These are phyloP conservation scores for Spiraea crenata DNA, from an alignment of 331 rosid species.

Conservation along the genomic window DNA sequence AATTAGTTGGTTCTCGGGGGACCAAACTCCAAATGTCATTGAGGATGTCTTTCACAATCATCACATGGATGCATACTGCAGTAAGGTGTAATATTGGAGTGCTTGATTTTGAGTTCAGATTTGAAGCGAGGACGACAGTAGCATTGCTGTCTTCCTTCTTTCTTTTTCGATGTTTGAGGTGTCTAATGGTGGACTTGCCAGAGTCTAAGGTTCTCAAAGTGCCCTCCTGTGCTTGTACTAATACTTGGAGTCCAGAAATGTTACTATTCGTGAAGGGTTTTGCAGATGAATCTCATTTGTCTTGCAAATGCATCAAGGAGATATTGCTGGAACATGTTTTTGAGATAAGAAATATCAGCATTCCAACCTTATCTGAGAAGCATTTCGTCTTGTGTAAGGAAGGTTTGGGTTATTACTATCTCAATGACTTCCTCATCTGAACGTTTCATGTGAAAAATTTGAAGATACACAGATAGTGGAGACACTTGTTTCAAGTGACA, in stretches of 20 bases:
- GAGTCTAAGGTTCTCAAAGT: not conserved
- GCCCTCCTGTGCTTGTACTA: not conserved
- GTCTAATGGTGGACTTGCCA: not conserved
- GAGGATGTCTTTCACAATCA: not conserved
- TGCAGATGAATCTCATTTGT: conserved; percentile 2
- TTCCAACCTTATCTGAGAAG: not conserved
- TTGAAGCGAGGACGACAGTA: not conserved
- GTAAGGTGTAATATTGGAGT: conserved; percentile 1
- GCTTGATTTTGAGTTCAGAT: not conserved
- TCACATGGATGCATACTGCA: not conserved
- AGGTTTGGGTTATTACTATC: not conserved
- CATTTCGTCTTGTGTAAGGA: not conserved
- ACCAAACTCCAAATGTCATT: not conserved
- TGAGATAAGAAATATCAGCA: not conserved
- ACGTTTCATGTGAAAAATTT: conserved; percentile 8
- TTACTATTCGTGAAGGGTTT: conserved; percentile 10
- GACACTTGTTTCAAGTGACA: not conserved
- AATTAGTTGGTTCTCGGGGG: not conserved
- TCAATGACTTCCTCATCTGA: not conserved
- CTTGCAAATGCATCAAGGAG: conserved; percentile 12
- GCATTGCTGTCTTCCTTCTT: conserved; percentile 5
- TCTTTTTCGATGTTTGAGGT: conserved; percentile 5
- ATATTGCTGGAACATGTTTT: not conserved
- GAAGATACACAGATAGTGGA: not conserved
- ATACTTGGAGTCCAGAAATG: conserved; percentile 1